Evolutionary conservation across 2,329 filamentous ascomycete species (phyloP).

Genomic region (Calonectria ilicicola): DNA sequence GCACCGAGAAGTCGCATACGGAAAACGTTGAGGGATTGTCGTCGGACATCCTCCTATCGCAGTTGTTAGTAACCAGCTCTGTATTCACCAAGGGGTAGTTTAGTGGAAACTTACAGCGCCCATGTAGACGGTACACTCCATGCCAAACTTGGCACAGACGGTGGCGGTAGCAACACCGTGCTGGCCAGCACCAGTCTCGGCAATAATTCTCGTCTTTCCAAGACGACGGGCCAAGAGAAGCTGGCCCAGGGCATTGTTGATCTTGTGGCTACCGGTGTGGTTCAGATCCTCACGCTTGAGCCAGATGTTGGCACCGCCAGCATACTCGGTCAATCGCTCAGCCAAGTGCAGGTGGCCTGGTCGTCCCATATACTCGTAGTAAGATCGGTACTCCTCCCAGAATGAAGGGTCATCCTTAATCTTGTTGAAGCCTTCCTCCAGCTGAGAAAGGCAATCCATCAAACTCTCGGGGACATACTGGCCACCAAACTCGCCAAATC

Average conservation of each 20-base stretch:
- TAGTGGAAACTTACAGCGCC: constrained; percentile 70
- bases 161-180: constrained; percentile 98
- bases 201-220: constrained; percentile 97
- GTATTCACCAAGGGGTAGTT: background rate
- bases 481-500: constrained; percentile 95
- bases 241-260: constrained; percentile 98
- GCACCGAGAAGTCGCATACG: constrained; percentile 97
- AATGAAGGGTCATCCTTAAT: constrained; percentile 90
- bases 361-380: constrained; percentile 97
- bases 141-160: constrained; percentile 96
- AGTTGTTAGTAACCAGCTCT: constrained; percentile 35
- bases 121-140: constrained; percentile 99
- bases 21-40: constrained; percentile 98
- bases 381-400: constrained; percentile 96
- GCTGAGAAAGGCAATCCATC: constrained; percentile 94
- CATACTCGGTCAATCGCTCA: constrained; percentile 86
- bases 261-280: constrained; percentile 98
- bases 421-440: constrained; percentile 91
- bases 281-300: constrained; percentile 98
- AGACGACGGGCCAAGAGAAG: constrained; percentile 86
- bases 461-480: constrained; percentile 98
- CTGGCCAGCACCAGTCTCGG: constrained; percentile 96
- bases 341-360: constrained; percentile 93
- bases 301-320: constrained; percentile 96
- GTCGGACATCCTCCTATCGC: constrained; percentile 85